Conservation (phyloP, 1,284 basidiomycete species). For the Leccinum pachyderme region DNA sequence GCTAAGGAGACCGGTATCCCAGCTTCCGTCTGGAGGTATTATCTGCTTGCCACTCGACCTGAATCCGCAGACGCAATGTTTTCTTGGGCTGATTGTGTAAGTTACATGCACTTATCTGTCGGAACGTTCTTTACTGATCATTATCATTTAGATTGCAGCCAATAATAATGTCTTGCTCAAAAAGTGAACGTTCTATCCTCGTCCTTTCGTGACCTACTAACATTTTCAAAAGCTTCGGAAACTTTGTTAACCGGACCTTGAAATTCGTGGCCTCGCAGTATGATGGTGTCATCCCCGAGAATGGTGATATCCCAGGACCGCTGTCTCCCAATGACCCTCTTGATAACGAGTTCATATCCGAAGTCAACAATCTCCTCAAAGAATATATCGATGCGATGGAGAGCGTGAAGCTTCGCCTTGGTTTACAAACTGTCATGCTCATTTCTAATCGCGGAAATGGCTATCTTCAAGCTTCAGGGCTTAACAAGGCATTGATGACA, state of each 20-base stretch:
- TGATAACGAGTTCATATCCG: slow-evolving; percentile 78
- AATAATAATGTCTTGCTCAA: slow-evolving; percentile 96
- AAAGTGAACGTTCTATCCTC: slow-evolving; percentile 55
- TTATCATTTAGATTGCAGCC: slow-evolving; percentile 64
- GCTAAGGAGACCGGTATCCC: slow-evolving; percentile 93
- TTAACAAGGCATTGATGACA: slow-evolving; percentile 88
- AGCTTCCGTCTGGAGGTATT: slow-evolving; percentile 96
- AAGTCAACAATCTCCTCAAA: slow-evolving; percentile 78
- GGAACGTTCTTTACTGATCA: not conserved
- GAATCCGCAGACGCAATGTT: slow-evolving; percentile 96
- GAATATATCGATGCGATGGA: slow-evolving; percentile 92
- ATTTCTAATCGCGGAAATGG: slow-evolving; percentile 92
- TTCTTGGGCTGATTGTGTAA: slow-evolving; percentile 93
- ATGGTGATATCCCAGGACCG: slow-evolving; percentile 64
- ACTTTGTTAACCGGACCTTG: slow-evolving; percentile 94
- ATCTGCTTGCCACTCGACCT: slow-evolving; percentile 89
- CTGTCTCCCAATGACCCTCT: slow-evolving; percentile 64
- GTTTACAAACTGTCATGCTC: slow-evolving; percentile 86
- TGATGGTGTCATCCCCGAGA: slow-evolving; percentile 77
- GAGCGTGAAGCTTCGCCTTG: slow-evolving; percentile 84
- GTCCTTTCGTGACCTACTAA: slow-evolving; percentile 7
- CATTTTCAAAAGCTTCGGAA: slow-evolving; percentile 74
- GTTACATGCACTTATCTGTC: not conserved
- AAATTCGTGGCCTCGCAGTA: slow-evolving; percentile 94
- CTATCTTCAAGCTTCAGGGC: slow-evolving; percentile 89